Conservation (phyloP, 2,329 filamentous ascomycete species). For the Colletotrichum eremochloae region DNA sequence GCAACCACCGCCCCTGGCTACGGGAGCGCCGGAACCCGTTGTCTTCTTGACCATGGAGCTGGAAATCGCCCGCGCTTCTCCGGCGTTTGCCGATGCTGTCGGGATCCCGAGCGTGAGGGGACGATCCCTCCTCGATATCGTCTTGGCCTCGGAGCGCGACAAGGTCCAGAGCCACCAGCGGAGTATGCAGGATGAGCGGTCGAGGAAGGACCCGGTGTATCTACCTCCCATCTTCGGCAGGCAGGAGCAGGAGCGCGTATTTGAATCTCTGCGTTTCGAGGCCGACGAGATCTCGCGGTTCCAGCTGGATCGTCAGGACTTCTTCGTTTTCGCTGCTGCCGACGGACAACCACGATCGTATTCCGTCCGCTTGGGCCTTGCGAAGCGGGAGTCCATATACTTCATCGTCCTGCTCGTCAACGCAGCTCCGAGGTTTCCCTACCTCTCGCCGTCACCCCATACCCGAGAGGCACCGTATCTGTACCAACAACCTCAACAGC, state of each 20-base stretch:
- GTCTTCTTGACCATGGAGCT: slow-evolving; percentile 71
- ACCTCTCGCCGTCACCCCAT: slow-evolving; percentile 61
- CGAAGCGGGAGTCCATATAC: slow-evolving; percentile 72
- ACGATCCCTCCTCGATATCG: slow-evolving; percentile 67
- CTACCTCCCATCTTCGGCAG: slow-evolving; percentile 73
- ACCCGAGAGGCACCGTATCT: slow-evolving; percentile 57
- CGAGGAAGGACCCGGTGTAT: slow-evolving; percentile 71
- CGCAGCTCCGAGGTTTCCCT: slow-evolving; percentile 54
- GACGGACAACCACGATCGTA: slow-evolving; percentile 66
- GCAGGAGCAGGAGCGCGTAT: slow-evolving; percentile 66
- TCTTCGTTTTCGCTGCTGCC: slow-evolving; percentile 65
- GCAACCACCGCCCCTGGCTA: slow-evolving; percentile 56
- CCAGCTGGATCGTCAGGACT: slow-evolving; percentile 66
- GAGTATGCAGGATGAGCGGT: slow-evolving; percentile 69
- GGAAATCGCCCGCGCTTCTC: slow-evolving; percentile 69
- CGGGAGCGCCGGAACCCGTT: slow-evolving; percentile 63
- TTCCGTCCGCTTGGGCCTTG: slow-evolving; percentile 67
- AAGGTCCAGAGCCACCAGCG: slow-evolving; percentile 64
- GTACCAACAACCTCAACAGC: slow-evolving; percentile 53
- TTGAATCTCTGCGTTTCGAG: slow-evolving; percentile 67
- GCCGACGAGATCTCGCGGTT: slow-evolving; percentile 66
- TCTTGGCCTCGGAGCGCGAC: slow-evolving; percentile 65
- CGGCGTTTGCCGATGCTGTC: slow-evolving; percentile 67
- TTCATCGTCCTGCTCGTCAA: slow-evolving; percentile 68
- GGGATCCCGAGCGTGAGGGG: slow-evolving; percentile 63